These are phyloP conservation scores for Annulohypoxylon stygium DNA, from an alignment of 495 filamentous ascomycete species.

Conservation along the genomic window DNA sequence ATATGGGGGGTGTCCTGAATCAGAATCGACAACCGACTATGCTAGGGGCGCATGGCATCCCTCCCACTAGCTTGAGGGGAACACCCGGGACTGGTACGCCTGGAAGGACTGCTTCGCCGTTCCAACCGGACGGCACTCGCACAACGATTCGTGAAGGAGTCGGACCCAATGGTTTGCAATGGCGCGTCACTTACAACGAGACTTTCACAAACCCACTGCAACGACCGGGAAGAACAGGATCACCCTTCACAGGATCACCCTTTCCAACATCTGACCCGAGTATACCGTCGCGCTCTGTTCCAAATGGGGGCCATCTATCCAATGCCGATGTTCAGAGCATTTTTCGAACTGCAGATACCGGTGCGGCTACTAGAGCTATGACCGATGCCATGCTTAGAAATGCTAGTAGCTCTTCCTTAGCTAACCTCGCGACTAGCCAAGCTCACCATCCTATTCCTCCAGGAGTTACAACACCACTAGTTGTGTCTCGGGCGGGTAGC, in stretches of 20 bases:
- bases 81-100: slow-evolving; percentile 38
- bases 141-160: slow-evolving; percentile 37
- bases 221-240: slow-evolving; percentile 35
- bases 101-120: slow-evolving; percentile 42
- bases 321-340: slow-evolving; percentile 56
- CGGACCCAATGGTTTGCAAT: slow-evolving; percentile 37
- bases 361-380: slow-evolving; percentile 56
- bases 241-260: slow-evolving; percentile 38
- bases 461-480: slow-evolving; percentile 57
- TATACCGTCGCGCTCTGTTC: slow-evolving; percentile 33
- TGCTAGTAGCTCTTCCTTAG: slow-evolving; percentile 58
- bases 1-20: slow-evolving; percentile 19
- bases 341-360: slow-evolving; percentile 58
- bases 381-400: slow-evolving; percentile 63
- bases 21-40: slow-evolving; percentile 25
- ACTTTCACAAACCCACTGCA: slow-evolving; percentile 37
- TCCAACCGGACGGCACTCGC: slow-evolving; percentile 36
- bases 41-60: slow-evolving; percentile 18
- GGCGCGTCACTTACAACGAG: slow-evolving; percentile 42
- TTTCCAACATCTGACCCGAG: slow-evolving; percentile 15
- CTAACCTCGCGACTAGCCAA: slow-evolving; percentile 51
- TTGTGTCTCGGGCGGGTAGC: slow-evolving; percentile 56
- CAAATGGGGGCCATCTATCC: slow-evolving; percentile 43
- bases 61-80: slow-evolving; percentile 15
- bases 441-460: slow-evolving; percentile 55